Evolutionary conservation across 225 moss, liverwort and hornwort species (phyloP).

Genomic region (Takakia lepidozioides): DNA sequence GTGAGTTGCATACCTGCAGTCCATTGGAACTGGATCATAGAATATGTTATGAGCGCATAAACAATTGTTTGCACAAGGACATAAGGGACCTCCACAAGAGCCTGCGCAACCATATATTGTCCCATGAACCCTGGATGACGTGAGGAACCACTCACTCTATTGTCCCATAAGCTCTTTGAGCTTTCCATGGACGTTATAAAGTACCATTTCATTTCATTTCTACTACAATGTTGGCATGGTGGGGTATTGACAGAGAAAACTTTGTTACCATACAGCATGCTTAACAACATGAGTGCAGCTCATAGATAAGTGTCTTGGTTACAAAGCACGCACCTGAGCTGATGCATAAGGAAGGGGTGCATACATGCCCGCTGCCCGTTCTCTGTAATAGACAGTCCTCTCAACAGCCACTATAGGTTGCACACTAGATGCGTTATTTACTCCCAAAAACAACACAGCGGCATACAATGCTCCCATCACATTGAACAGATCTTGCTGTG

Average conservation of each 20-base stretch:
- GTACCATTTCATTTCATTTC: no score
- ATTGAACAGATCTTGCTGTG: constrained; percentile 85
- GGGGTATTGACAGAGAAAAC: no score
- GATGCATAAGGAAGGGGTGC: constrained; percentile 77
- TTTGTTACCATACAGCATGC: no score
- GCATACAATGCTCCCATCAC: constrained; percentile 92
- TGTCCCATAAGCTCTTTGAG: no score
- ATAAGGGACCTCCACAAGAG: constrained; percentile 79
- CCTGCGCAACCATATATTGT: no score
- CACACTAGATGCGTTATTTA: constrained; percentile 81
- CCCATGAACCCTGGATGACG: no score
- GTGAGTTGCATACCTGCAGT: constrained; percentile 65
- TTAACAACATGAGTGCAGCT: no score
- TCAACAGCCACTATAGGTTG: constrained; percentile 88
- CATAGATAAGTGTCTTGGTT: no score
- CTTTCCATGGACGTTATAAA: no score
- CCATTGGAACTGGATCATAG: constrained; percentile 90
- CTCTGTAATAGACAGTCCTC: constrained; percentile 87
- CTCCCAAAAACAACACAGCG: constrained; percentile 82
- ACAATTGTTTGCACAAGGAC: constrained; percentile 60
- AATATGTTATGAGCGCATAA: constrained; percentile 65
- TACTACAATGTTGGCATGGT: no score
- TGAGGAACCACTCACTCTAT: no score
- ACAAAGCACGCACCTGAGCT: constrained; percentile 65
- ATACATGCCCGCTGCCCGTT: constrained; percentile 95